A percentile compares a stretch with the other conserved stretches of the same genome.
phyloP scores from a whole-genome alignment of 2,329 filamentous ascomycete species.

The Hymenoscyphus scutula region DNA sequence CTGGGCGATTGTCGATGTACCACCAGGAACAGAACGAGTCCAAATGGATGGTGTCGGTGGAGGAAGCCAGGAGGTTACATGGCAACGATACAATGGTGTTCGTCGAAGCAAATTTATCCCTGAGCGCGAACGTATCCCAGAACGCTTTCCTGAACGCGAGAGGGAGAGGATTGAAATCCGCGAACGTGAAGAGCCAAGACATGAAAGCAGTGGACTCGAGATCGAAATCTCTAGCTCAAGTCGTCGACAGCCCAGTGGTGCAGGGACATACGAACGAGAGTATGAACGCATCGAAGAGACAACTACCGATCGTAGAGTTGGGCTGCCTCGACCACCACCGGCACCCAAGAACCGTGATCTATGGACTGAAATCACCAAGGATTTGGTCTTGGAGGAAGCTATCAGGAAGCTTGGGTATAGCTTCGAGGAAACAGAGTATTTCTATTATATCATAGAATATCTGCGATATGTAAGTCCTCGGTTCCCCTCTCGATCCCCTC shows the following conservation, averaged over 20 bases:
- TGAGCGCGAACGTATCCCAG: slow-evolving; percentile 52
- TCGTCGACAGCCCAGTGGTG: slow-evolving; percentile 14
- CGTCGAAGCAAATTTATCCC: slow-evolving; percentile 71
- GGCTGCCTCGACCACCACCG: slow-evolving; percentile 28
- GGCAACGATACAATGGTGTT: slow-evolving; percentile 77
- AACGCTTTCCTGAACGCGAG: slow-evolving; percentile 12
- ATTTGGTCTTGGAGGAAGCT: slow-evolving; percentile 81
- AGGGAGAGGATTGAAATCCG: slow-evolving; percentile 27
- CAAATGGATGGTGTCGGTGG: slow-evolving; percentile 77
- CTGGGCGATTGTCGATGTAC: slow-evolving; percentile 82
- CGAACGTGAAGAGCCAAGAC: slow-evolving; percentile 27
- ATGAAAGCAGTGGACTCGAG: slow-evolving; percentile 29
- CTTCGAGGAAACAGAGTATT: slow-evolving; percentile 84
- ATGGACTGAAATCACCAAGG: slow-evolving; percentile 98
- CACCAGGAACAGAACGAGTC: slow-evolving; percentile 78
- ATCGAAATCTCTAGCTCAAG: slow-evolving; percentile 32
- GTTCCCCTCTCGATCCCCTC: slow-evolving; percentile 28
- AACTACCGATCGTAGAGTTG: slow-evolving; percentile 48
- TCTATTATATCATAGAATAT: slow-evolving; percentile 92
- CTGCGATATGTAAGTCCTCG: slow-evolving; percentile 71
- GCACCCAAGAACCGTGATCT: slow-evolving; percentile 54
- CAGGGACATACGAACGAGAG: slow-evolving; percentile 32
- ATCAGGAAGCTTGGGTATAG: slow-evolving; percentile 82
- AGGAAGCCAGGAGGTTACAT: slow-evolving; percentile 72
- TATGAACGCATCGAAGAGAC: slow-evolving; percentile 52